Base-by-base conservation (phyloP, 2,329 filamentous ascomycete genomes). In the Eutypella sp. region DNA sequence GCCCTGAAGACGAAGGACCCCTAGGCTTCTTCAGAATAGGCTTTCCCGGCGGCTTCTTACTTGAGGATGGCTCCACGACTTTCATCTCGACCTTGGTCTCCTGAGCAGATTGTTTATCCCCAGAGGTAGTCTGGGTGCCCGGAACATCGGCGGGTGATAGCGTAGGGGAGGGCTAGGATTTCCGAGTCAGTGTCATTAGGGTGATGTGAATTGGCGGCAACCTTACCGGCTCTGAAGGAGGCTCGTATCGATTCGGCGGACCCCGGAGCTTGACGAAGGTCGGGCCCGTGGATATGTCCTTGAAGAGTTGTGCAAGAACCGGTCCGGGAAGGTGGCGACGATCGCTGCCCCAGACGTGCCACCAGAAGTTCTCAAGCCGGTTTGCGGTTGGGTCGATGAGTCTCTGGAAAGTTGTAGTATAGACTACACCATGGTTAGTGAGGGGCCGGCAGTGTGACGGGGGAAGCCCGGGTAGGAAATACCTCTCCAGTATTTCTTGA, bases 291-390 rank as follows among this genome's bases (percentile, higher is more conserved):
- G 80, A 81, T 39, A 84, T 81, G 25, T 79, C 68, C 55, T 76
- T 68, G 54, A 78, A 84, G 5, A 82, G 63, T 49, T 63, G 71
- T 46, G 81, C 79, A 39, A 84, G 67, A 11, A 71, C 70, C 27
- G 66, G 67, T 33, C 76, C 80, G 40, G 76, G 74, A 40, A 82
- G 67, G 44, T 70, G 59, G 27, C 74, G 70, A 23, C 74, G 68
- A 51, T 81, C 67, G 53, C 81, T 83, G 27, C 79, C 79, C 72
- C 78, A 79, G 44, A 84, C 77, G 56, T 82, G 79, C 75, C 79
- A 83, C 80, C 80, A 84, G 53, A 82, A 82, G 55, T 82, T 79
- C 57, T 84, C 80, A 18, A 83, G 65, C 16, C 81, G 77, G 47
- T 75, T 75, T 23, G 79, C 78, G 3, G 78, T 83, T n/a, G 80